A percentile compares a stretch with the other conserved stretches of the same genome.
Conservation (phyloP, 2,329 filamentous ascomycete species). For the Fusarium xyrophilum region DNA sequence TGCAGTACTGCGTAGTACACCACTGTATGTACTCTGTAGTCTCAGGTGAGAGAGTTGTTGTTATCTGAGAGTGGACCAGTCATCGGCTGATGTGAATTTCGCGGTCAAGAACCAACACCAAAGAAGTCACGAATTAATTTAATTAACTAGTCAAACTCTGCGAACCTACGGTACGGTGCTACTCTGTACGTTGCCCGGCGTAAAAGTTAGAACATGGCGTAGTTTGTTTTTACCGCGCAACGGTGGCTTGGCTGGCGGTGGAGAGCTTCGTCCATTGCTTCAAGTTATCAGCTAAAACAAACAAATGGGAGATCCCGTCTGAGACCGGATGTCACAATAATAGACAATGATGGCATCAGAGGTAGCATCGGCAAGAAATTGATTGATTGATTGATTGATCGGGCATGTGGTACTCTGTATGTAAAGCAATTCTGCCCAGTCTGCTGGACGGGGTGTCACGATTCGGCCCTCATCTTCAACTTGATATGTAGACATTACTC, state of each 20-base stretch:
- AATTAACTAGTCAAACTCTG: background rate
- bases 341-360: conserved; percentile 4
- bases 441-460: background rate
- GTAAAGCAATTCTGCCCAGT: background rate
- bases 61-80: background rate
- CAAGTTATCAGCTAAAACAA: conserved; percentile 1
- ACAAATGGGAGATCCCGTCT: conserved; percentile 7
- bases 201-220: background rate
- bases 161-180: background rate
- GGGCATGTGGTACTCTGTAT: too few species aligned
- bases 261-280: conserved; percentile 19
- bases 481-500: background rate
- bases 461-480: conserved; percentile 11
- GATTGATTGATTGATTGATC: too few species aligned
- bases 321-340: background rate
- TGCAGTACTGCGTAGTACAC: background rate
- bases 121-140: conserved; percentile 22
- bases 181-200: background rate
- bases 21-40: background rate
- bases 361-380: background rate
- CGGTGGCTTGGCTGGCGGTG: conserved; percentile 23
- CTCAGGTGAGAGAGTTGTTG: background rate
- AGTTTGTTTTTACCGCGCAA: conserved; percentile 1
- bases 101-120: conserved; percentile 16
- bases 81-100: conserved; percentile 7